phyloP scores from a whole-genome alignment of 805 yeast genomes.

The Pichia nanzhaoensis region DNA sequence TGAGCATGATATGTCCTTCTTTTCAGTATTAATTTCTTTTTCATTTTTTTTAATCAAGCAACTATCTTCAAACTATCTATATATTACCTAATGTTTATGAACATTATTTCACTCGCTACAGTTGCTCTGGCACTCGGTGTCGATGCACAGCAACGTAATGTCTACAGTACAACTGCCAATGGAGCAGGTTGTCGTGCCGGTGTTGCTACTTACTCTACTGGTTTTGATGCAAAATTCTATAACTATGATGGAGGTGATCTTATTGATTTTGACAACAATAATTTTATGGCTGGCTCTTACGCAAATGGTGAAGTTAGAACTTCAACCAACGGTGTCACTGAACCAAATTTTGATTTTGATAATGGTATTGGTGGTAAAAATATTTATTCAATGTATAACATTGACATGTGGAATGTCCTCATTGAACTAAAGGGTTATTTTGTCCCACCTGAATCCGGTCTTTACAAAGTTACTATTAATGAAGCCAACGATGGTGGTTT shows the following conservation, averaged over 20 bases:
- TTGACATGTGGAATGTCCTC: slow-evolving; percentile 10
- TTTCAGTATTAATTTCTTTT: too few relatives aligned
- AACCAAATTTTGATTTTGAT: slow-evolving; percentile 3
- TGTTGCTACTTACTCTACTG: slow-evolving; percentile 1
- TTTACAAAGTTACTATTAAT: slow-evolving; percentile 18
- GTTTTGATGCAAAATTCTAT: slow-evolving; percentile 9
- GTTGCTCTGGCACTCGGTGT: neutral
- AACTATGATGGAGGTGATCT: slow-evolving; percentile 5
- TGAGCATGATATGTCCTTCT: too few relatives aligned
- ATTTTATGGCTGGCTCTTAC: slow-evolving; percentile 9
- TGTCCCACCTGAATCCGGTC: slow-evolving; percentile 25
- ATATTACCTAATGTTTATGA: slow-evolving; percentile 5
- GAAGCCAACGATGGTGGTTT: slow-evolving; percentile 27
- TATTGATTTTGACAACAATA: slow-evolving; percentile 1
- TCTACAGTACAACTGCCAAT: slow-evolving; percentile 1
- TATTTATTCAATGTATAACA: slow-evolving; percentile 6
- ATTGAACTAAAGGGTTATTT: slow-evolving; percentile 12
- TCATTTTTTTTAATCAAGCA: too few relatives aligned
- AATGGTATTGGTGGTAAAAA: neutral
- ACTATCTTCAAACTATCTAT: too few relatives aligned
- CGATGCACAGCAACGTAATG: neutral
- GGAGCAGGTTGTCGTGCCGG: slow-evolving; percentile 7
- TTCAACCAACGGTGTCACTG: slow-evolving; percentile 5
- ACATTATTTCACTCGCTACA: slow-evolving; percentile 5
- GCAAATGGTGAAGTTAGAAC: neutral